A percentile compares a stretch with the other conserved stretches of the same genome.
Conservation (phyloP, 2,329 filamentous ascomycete species). For the Diaporthe sp. region DNA sequence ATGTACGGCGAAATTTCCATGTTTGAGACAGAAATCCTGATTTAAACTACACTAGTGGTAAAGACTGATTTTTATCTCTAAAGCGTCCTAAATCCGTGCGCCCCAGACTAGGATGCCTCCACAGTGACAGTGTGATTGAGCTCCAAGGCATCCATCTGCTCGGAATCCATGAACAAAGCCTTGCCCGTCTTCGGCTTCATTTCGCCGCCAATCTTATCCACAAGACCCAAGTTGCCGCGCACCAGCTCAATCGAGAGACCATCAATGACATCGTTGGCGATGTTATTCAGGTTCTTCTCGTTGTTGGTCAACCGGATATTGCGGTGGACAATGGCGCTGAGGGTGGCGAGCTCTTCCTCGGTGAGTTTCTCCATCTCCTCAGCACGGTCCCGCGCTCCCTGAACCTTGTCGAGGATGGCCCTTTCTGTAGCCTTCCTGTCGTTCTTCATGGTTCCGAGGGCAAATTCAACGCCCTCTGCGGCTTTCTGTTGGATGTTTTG, state of each 20-base stretch:
- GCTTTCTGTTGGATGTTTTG: neutral
- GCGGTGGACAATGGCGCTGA: neutral
- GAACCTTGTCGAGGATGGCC: neutral
- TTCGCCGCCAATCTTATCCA: neutral
- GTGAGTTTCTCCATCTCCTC: slow-evolving; percentile 12
- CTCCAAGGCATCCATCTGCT: neutral
- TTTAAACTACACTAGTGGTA: neutral
- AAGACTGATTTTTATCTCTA: neutral
- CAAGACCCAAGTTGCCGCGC: neutral
- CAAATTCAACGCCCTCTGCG: slow-evolving; percentile 7
- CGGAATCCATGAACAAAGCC: neutral
- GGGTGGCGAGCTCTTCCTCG: slow-evolving; percentile 4
- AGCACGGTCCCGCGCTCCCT: neutral
- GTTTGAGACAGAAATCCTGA: neutral
- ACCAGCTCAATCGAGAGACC: neutral
- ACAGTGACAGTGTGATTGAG: neutral
- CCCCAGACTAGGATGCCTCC: neutral
- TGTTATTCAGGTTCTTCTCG: neutral
- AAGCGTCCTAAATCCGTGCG: neutral
- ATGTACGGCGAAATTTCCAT: too few species aligned
- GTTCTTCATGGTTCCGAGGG: slow-evolving; percentile 16
- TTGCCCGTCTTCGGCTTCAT: neutral
- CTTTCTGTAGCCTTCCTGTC: neutral
- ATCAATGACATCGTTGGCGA: slow-evolving; percentile 9
- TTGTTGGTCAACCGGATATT: neutral